phyloP scores from a whole-genome alignment of 257 asterid species.

The Plantago elongata region DNA sequence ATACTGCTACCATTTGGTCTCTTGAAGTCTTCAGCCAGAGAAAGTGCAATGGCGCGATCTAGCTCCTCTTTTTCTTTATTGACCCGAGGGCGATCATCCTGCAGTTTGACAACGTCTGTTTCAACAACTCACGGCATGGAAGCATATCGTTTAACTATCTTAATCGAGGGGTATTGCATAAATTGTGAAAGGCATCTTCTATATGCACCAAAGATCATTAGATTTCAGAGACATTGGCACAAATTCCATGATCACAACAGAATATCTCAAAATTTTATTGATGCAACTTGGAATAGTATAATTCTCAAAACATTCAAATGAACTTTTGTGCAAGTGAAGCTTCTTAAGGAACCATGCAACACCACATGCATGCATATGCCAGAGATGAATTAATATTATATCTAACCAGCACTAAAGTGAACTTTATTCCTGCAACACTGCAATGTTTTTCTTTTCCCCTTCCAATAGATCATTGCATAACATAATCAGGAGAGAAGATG shows the following conservation, averaged over 20 bases:
- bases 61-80: conserved; percentile 70
- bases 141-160: background rate
- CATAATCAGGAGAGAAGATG: background rate
- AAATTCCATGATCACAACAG: background rate
- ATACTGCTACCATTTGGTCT: conserved; percentile 53
- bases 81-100: conserved; percentile 72
- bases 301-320: conserved; percentile 7
- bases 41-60: conserved; percentile 79
- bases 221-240: no score
- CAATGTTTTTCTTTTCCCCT: conserved; percentile 8
- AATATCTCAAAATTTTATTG: background rate
- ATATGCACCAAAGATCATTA: no score
- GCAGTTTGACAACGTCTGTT: conserved; percentile 19
- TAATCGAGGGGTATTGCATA: conserved; percentile 4
- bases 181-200: background rate
- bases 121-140: background rate
- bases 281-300: conserved; percentile 4
- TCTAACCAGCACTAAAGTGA: background rate
- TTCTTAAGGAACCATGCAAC: background rate
- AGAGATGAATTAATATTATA: background rate
- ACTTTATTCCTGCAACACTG: conserved; percentile 23
- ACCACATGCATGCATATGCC: conserved; percentile 32
- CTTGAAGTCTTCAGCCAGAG: conserved; percentile 68
- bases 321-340: conserved; percentile 10
- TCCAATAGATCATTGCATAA: background rate